These are phyloP conservation scores for Talaromyces atroroseus DNA, from an alignment of 2,329 filamentous ascomycete genomes.

Conservation along the genomic window DNA sequence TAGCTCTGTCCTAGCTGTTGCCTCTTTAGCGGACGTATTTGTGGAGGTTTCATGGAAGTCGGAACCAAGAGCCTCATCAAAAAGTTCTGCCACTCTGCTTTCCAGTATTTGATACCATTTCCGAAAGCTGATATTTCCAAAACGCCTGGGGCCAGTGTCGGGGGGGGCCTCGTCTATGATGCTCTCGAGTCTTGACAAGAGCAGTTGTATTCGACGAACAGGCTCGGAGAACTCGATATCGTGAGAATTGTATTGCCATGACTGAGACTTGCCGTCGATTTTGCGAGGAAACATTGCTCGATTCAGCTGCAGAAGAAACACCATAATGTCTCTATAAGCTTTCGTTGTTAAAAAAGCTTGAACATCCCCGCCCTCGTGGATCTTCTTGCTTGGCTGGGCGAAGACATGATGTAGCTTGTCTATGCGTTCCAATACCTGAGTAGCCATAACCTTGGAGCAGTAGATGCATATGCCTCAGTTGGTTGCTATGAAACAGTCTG, in stretches of 20 bases:
- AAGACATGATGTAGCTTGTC: constrained; percentile 54
- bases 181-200: constrained; percentile 60
- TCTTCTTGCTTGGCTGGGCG: constrained; percentile 66
- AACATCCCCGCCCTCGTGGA: constrained; percentile 80
- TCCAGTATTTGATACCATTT: constrained; percentile 72
- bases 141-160: constrained; percentile 76
- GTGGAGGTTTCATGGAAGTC: constrained; percentile 36
- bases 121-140: constrained; percentile 87
- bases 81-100: constrained; percentile 51
- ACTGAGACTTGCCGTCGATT: constrained; percentile 36
- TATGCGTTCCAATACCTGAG: constrained; percentile 33
- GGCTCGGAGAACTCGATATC: constrained; percentile 49
- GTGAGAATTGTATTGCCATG: constrained; percentile 44
- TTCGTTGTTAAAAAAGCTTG: constrained; percentile 69
- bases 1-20: constrained; percentile 61
- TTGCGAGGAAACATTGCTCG: constrained; percentile 72
- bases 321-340: constrained; percentile 81
- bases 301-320: constrained; percentile 86
- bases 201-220: constrained; percentile 58
- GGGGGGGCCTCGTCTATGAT: constrained; percentile 77
- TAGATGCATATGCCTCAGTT: background rate
- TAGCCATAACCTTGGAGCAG: background rate
- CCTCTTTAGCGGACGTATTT: constrained; percentile 25
- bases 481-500: background rate
- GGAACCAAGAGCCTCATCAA: constrained; percentile 53